Percentiles rank a stretch among this genome's conserved stretches.
Evolutionary conservation across 768 basidiomycete species (phyloP).

Genomic region (Phylloporus sp.): DNA sequence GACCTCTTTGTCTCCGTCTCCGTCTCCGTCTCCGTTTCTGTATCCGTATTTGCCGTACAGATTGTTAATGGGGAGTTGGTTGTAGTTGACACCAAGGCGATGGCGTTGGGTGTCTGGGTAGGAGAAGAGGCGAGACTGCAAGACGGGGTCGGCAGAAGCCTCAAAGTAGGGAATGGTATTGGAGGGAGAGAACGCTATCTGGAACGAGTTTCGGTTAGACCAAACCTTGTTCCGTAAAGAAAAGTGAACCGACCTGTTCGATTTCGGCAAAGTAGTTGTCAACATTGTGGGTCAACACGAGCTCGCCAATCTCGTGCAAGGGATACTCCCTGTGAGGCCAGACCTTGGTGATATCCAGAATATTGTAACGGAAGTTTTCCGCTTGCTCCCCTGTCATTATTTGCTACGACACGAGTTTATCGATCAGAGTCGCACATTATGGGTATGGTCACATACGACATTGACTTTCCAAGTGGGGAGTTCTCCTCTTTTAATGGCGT

Average conservation of each 20-base stretch:
- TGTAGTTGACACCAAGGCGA: slow-evolving; percentile 52
- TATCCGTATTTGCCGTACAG: no score
- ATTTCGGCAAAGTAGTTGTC: slow-evolving; percentile 94
- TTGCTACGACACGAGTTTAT: slow-evolving; percentile 49
- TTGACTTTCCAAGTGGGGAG: slow-evolving; percentile 85
- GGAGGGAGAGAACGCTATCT: slow-evolving; percentile 84
- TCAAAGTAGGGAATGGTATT: slow-evolving; percentile 88
- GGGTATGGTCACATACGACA: slow-evolving; percentile 48
- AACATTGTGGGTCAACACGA: slow-evolving; percentile 74
- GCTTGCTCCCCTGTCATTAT: slow-evolving; percentile 92
- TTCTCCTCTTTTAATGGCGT: slow-evolving; percentile 67
- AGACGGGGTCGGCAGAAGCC: slow-evolving; percentile 85
- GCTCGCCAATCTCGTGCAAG: slow-evolving; percentile 82
- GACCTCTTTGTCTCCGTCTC: slow-evolving; percentile 51
- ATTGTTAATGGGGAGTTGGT: neutral
- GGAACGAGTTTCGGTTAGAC: slow-evolving; percentile 4
- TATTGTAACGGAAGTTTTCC: slow-evolving; percentile 84
- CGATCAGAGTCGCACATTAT: neutral
- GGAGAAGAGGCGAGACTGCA: slow-evolving; percentile 92
- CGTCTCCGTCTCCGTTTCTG: no score
- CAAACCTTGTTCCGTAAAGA: slow-evolving; percentile 17
- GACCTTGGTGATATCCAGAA: slow-evolving; percentile 88
- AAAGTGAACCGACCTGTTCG: slow-evolving; percentile 66
- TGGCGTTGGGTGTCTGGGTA: slow-evolving; percentile 89
- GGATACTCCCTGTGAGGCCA: slow-evolving; percentile 89